These are phyloP conservation scores for Russula sp. DNA, from an alignment of 768 basidiomycete genomes.

Conservation along the genomic window DNA sequence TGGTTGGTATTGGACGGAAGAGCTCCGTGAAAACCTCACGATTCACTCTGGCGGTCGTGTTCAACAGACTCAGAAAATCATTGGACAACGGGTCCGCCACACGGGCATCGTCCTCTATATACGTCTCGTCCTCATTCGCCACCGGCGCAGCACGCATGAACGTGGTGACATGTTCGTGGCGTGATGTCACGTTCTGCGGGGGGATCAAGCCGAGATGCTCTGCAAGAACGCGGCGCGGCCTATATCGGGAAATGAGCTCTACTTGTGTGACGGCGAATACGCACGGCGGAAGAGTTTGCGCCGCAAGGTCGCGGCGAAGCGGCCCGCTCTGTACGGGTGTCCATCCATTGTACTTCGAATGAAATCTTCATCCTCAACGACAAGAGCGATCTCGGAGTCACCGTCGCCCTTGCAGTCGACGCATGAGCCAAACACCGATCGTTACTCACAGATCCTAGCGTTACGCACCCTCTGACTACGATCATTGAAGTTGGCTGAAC, in stretches of 20 bases:
- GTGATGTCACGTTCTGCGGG: slow-evolving; percentile 56
- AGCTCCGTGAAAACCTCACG: slow-evolving; percentile 82
- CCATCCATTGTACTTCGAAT: slow-evolving; percentile 79
- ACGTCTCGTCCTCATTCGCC: slow-evolving; percentile 65
- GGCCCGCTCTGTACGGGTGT: slow-evolving; percentile 61
- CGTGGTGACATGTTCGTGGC: slow-evolving; percentile 43
- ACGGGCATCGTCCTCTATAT: slow-evolving; percentile 52
- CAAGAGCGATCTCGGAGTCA: slow-evolving; percentile 90
- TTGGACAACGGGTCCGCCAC: slow-evolving; percentile 80
- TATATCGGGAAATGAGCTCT: slow-evolving; percentile 15
- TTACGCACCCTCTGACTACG: slow-evolving; percentile 66
- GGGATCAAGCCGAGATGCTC: slow-evolving; percentile 86
- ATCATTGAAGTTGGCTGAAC: slow-evolving; percentile 91
- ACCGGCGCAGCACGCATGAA: slow-evolving; percentile 81
- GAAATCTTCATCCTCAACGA: slow-evolving; percentile 85
- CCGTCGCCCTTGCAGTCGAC: slow-evolving; percentile 68
- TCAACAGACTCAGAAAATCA: slow-evolving; percentile 58
- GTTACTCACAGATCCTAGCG: background rate
- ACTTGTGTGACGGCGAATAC: slow-evolving; percentile 1
- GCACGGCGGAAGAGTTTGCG: slow-evolving; percentile 79
- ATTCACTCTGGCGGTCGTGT: slow-evolving; percentile 71
- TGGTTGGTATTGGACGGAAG: slow-evolving; percentile 84
- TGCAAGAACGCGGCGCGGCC: slow-evolving; percentile 33
- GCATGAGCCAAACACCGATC: slow-evolving; percentile 9
- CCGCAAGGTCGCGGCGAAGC: slow-evolving; percentile 81